Base-by-base conservation (phyloP, 148 eudicot species). In the Silene conica region DNA sequence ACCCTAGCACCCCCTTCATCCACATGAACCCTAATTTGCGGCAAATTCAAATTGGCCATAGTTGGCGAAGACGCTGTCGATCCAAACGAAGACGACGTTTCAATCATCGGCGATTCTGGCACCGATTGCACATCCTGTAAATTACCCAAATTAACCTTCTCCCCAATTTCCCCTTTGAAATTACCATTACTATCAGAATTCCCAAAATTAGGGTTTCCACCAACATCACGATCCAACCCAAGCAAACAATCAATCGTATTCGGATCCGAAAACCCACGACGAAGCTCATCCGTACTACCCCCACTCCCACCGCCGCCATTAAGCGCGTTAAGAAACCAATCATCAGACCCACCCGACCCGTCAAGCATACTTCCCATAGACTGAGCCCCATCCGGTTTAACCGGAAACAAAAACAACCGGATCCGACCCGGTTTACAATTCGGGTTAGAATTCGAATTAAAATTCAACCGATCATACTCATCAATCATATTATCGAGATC, bases 401-500 rank as follows among this genome's bases (percentile, higher is more conserved):
- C 22, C 15, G 89, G 87, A 15, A 94, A 94, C 8, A 94, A 58
- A 55, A 91, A 94, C 15, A 94, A 48, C 4, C 98, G 80, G 23
- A 94, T 77, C 20, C 98, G 77, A 0, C 85, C 74, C 8, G 80
- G 48, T 22, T 83, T 78, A 10, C 43, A 38, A 38, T 67, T 48
- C 11, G 63, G 54, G n/a, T 41, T 70, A 22, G n/a, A n/a, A n/a
- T 60, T 38, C n/a, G n/a, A n/a, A 11, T 7, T 55, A 8, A 11
- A 16, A 8, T 7, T 2, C 25, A 92, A 52, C 0, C 97, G 88
- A 41, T 94, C 97, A 73, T 87, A 90, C 78, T 94, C 98, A 3
- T 94, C 93, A 41, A 94, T 77, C 97, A 91, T 91, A 70, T 91
- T 91, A 11, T 94, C 96, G 6, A 94, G 80, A 72, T 94, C 98